Percentiles rank a stretch among this genome's conserved stretches.
Conservation (phyloP, 805 yeast species). For the Ogataea parapolymorpha region DNA sequence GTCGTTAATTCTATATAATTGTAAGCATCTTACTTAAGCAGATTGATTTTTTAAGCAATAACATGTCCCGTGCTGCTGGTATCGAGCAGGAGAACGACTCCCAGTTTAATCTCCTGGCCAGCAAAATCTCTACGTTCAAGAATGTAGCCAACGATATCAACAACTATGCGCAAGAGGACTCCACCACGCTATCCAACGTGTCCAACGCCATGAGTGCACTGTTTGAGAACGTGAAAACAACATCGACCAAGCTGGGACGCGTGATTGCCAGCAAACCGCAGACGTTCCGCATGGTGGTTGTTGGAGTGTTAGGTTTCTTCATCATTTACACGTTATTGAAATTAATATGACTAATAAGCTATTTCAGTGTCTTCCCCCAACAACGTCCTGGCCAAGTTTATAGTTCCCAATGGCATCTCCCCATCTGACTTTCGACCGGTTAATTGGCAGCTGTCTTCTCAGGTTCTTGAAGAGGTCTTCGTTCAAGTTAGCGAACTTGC, state of each 20-base stretch:
- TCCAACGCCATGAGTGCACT: slow-evolving; percentile 51
- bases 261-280: slow-evolving; percentile 59
- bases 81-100: slow-evolving; percentile 52
- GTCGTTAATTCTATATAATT: neutral
- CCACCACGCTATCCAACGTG: slow-evolving; percentile 38
- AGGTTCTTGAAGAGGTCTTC: slow-evolving; percentile 78
- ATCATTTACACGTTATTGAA: slow-evolving; percentile 54
- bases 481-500: slow-evolving; percentile 66
- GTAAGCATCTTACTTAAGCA: slow-evolving; percentile 4
- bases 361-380: slow-evolving; percentile 36
- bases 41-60: slow-evolving; percentile 1
- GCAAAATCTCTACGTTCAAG: slow-evolving; percentile 61
- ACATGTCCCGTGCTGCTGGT: slow-evolving; percentile 31
- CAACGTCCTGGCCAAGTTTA: slow-evolving; percentile 79
- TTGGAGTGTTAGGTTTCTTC: slow-evolving; percentile 52
- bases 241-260: slow-evolving; percentile 51
- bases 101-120: slow-evolving; percentile 59
- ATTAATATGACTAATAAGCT: slow-evolving; percentile 31
- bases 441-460: slow-evolving; percentile 89
- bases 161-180: slow-evolving; percentile 56
- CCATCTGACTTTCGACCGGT: slow-evolving; percentile 91
- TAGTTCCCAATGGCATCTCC: slow-evolving; percentile 90
- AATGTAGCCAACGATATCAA: slow-evolving; percentile 67
- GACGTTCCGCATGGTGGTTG: slow-evolving; percentile 55
- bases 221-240: slow-evolving; percentile 45